Conservation (phyloP, 805 yeast species). For the Candida tibetensis region DNA sequence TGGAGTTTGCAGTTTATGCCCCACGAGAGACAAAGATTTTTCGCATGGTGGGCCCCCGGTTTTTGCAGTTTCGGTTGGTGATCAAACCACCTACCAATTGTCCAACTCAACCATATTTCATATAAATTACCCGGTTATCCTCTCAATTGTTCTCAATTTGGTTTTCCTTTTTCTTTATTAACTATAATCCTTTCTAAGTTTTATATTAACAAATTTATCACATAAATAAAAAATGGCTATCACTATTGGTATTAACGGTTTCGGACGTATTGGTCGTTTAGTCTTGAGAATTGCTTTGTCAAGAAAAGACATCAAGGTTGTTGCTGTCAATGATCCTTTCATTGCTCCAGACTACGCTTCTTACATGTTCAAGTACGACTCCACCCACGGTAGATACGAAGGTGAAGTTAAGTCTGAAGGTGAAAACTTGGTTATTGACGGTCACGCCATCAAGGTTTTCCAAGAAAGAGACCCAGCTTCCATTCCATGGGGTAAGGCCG, state of each 20-base stretch:
- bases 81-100: neutral
- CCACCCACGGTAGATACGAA: constrained; percentile 32
- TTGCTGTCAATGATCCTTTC: constrained; percentile 35
- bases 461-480: constrained; percentile 34
- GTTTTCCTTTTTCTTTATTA: neutral
- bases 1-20: no score
- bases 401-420: constrained; percentile 29
- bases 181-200: neutral
- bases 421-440: constrained; percentile 26
- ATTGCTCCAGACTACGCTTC: constrained; percentile 35
- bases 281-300: constrained; percentile 31
- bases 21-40: no score
- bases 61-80: neutral
- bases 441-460: constrained; percentile 26
- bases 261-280: constrained; percentile 37
- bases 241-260: constrained; percentile 35
- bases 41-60: no score
- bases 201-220: constrained; percentile 1
- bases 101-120: neutral
- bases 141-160: neutral
- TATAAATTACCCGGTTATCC: constrained; percentile 4
- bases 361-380: constrained; percentile 37
- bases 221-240: constrained; percentile 18
- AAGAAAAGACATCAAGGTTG: constrained; percentile 33
- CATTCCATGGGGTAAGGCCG: constrained; percentile 34